Base-by-base conservation (phyloP, 441 rosid genomes). In the Rhodomyrtus psidioides region DNA sequence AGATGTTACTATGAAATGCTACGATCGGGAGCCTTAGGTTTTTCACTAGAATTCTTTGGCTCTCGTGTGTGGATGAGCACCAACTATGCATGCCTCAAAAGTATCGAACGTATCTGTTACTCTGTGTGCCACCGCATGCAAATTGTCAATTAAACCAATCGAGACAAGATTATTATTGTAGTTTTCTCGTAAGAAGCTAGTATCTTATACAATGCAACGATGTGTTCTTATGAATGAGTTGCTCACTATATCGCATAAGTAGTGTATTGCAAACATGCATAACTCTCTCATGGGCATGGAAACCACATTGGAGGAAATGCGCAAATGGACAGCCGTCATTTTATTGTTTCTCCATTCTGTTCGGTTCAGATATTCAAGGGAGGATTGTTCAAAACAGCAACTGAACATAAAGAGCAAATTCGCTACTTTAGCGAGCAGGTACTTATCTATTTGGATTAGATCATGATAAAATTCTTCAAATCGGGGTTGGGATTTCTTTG, bases 391-490 rank as follows among this genome's bases (percentile, higher is more conserved):
- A 97, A 94, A 93, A 91, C 95, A 87, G 99, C 99, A 82, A 97
- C 99, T 51, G 99, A 97, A 88, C 98, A 94, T 89, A 97, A 96
- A 89, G 99, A 96, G 89, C 99, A 97, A 89, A 94, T 94, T 85
- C 97, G 99, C 83, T 96, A 97, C 88, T 97, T 97, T 82, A 94
- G 98, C 89, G 96, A 97, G 85, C 98, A 94, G 98, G 99, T 95
- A 60, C 79, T 70, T 70, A 70, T 70, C 12, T 70, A 70, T 70
- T 70, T 70, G 26, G 14, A 70, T 62, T 62, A 17, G 44, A 62
- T 62, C 75, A 30, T 62, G 75, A 30, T 70, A 65, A 12, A 34
- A 70, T 26, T 70, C 49, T 70, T 39, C n/a, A 70, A 46, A 70
- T 70, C 12, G 49, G 79, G 79, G 79, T 39, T 70, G 79, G 49